Evolutionary conservation across 2,329 filamentous ascomycete species (phyloP), one percentile per base, ranked within the genome.

Genomic region (Ascochyta clinopodiicola): DNA sequence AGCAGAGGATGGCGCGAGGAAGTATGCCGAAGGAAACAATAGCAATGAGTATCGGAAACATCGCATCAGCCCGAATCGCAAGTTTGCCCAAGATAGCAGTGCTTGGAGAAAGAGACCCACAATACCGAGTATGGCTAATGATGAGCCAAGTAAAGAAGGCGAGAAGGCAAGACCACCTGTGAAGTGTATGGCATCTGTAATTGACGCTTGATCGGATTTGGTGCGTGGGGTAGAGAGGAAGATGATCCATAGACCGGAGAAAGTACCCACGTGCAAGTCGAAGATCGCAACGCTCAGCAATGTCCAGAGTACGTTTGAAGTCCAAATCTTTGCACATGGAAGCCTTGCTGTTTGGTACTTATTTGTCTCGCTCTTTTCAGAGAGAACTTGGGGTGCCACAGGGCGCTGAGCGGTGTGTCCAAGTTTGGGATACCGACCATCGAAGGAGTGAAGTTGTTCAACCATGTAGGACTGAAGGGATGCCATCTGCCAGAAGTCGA

Each of bases 101-200:
- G 91, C 82, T 70, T 91, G 89, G 40, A 95, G 79, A 0, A 81
- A 77, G 34, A 95, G 88, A n/a, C 91, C 91, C 38, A 94, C 86
- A 44, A 85, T 76, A 8, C 91, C 91, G 15, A 95, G 82, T 46
- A 90, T 87, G 2, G 90, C 87, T 78, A 93, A 92, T 4, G 89
- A 89, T 38, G 90, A 77, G n/a, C 91, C 91, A 29, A 95, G 88
- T 2, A 85, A 83, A 1, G 84, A 81, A 0, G 90, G 87, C 0
- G 85, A 84, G 47, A 95, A 82, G n/a, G 89, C 89, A 0, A 95
- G 80, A 2, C 91, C 91, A 25, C 91, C 90, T 0, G 84, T 83
- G 62, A 89, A 92, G 58, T 82, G 75, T 67, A 89, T 85, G 35
- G 45, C 35, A 37, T 48, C 29, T 17, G 44, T 29, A 29, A 37